Base-by-base conservation (phyloP, 1,284 basidiomycete genomes). In the Trametes pubescens region DNA sequence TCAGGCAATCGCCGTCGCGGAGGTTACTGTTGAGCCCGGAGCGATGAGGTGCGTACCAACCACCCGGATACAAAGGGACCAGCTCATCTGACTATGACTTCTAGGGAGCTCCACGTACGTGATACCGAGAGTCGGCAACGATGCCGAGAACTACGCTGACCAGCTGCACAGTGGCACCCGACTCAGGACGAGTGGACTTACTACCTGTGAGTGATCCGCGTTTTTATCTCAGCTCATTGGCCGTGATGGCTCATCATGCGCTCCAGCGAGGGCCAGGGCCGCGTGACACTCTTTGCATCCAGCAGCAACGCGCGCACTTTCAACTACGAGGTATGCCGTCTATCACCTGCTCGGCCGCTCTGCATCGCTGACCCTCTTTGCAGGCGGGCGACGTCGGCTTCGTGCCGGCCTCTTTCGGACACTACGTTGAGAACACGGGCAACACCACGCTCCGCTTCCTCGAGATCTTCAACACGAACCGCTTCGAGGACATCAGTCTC, bases 351-450 rank as follows among this genome's bases (percentile, higher is more conserved):
- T 13, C 26, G 16, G 29, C 29, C 26, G n/a, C 29, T 53, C 44
- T 22, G 37, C 14, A 40, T 53, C 46, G 44, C 53, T 57, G 10
- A 57, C 46, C 32, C 14, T 21, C 49, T 7, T 32, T 70, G 59
- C 71, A 87, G 81, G 78, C 84, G 56, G 89, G 89, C 18, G 89
- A 91, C 71, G 83, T 91, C 65, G 87, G 83, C 38, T 88, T 86
- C 67, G 81, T 89, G 55, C 86, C 87, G n/a, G 80, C 84, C n/a
- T 79, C 82, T 1, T 84, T 83, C 75, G 86, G 85, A 2, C 89
- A 90, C 72, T 91, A 89, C 69, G 82, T 91, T n/a, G 88, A 92
- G 77, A 90, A 90, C 72, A 86, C 80, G 22, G 88, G 88, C 13
- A 86, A 90, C 70, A 82, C 82, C 7, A 87, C 88, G 1, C 73